Evolutionary conservation across 495 filamentous ascomycete species (phyloP).

Genomic region (Pseudomonodictys pantanalensis): DNA sequence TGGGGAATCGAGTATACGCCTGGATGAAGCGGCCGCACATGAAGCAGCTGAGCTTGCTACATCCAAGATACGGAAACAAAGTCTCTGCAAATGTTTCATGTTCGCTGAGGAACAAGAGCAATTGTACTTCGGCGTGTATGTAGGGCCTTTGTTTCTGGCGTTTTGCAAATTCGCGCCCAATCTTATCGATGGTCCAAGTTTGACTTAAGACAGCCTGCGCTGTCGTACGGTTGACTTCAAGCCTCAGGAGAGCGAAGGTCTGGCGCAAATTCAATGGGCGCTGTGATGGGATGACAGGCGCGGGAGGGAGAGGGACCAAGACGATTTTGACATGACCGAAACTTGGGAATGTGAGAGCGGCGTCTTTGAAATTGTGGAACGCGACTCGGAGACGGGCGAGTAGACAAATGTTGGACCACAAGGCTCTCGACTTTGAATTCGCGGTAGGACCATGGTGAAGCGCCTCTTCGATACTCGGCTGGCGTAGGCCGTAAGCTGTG

Average conservation of each 20-base stretch:
- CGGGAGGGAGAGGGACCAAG: conserved; percentile 26
- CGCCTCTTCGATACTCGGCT: conserved; percentile 33
- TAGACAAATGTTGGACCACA: conserved; percentile 36
- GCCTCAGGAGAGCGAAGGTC: conserved; percentile 35
- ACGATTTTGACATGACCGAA: conserved; percentile 35
- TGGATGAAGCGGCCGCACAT: conserved; percentile 38
- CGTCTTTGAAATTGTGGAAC: conserved; percentile 36
- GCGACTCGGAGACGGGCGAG: conserved; percentile 36
- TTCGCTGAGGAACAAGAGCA: conserved; percentile 34
- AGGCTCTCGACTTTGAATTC: conserved; percentile 31
- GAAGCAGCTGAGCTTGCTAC: conserved; percentile 40
- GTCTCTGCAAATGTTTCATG: conserved; percentile 26
- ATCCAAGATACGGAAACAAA: conserved; percentile 37
- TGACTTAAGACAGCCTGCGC: conserved; percentile 31
- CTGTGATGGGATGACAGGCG: conserved; percentile 30
- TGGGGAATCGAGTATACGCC: conserved; percentile 33
- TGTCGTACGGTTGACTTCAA: conserved; percentile 30
- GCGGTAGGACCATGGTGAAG: conserved; percentile 35
- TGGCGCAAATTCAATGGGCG: conserved; percentile 35
- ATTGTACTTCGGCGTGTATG: conserved; percentile 39
- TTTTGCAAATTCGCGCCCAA: conserved; percentile 36
- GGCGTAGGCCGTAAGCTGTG: conserved; percentile 33
- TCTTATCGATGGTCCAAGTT: conserved; percentile 34
- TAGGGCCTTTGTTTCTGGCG: conserved; percentile 36
- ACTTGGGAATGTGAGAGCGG: conserved; percentile 36